Conservation (phyloP, 1,139 yeast species). For the Candida sojae region DNA sequence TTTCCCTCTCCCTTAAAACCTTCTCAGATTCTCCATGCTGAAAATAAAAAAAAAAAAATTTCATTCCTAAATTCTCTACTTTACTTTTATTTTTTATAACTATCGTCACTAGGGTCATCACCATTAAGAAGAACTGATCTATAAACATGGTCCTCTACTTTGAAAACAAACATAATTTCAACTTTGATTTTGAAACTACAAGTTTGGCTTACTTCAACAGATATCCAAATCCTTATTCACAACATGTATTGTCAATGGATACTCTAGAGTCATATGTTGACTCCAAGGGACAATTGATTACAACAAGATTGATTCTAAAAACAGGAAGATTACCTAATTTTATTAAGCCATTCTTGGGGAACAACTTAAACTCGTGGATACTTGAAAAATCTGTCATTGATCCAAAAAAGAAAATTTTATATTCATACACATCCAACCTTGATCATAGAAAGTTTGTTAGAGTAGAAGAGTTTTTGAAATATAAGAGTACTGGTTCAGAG, state of each 20-base stretch:
- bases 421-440: constrained; percentile 77
- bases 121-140: neutral
- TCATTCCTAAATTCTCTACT: neutral
- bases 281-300: constrained; percentile 61
- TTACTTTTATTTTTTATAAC: neutral
- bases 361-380: constrained; percentile 76
- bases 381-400: constrained; percentile 80
- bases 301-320: constrained; percentile 77
- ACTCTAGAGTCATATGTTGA: constrained; percentile 66
- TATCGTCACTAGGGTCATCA: neutral
- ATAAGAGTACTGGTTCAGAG: constrained; percentile 30
- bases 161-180: constrained; percentile 54
- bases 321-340: constrained; percentile 81
- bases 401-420: constrained; percentile 55
- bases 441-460: constrained; percentile 82
- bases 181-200: constrained; percentile 71
- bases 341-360: constrained; percentile 76
- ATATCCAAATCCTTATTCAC: constrained; percentile 88
- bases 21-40: neutral
- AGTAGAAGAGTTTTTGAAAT: constrained; percentile 76
- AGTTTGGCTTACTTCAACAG: constrained; percentile 80
- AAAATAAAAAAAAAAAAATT: constrained; percentile 1
- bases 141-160: constrained; percentile 64
- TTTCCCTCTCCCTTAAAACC: neutral
- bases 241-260: constrained; percentile 87